Percentiles rank a stretch among this genome's conserved stretches.
Evolutionary conservation across 441 rosid genomes (phyloP).

Genomic region (Manihot esculenta): DNA sequence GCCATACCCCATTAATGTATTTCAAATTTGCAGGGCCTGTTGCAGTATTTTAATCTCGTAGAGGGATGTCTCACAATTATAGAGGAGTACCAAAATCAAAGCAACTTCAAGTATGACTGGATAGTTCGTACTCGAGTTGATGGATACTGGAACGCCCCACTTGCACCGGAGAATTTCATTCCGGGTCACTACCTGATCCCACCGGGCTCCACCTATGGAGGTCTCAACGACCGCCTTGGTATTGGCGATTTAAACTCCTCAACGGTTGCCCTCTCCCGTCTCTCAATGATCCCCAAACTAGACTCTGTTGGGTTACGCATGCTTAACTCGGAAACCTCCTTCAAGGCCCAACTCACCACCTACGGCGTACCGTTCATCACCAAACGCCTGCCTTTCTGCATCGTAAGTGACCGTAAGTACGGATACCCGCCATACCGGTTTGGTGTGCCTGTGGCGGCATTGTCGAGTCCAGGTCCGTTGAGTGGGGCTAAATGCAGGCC

Average conservation of each 20-base stretch:
- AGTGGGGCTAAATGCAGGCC: constrained; percentile 95
- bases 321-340: constrained; percentile 90
- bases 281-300: constrained; percentile 67
- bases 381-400: constrained; percentile 71
- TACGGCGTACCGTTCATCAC: constrained; percentile 41
- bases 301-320: constrained; percentile 49
- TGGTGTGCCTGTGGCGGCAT: constrained; percentile 79
- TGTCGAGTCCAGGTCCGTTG: constrained; percentile 71
- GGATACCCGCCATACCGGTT: constrained; percentile 58
- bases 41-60: constrained; percentile 80
- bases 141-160: constrained; percentile 76
- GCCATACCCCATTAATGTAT: too few species aligned
- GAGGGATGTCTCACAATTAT: constrained; percentile 83
- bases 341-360: constrained; percentile 72
- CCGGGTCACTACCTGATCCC: constrained; percentile 72
- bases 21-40: constrained; percentile 55
- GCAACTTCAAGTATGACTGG: constrained; percentile 80
- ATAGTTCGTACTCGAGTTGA: constrained; percentile 89
- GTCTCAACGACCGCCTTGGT: constrained; percentile 92
- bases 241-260: constrained; percentile 71
- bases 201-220: constrained; percentile 82
- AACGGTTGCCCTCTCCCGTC: constrained; percentile 71
- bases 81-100: constrained; percentile 44
- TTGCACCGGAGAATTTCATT: constrained; percentile 56
- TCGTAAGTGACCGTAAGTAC: constrained; percentile 70